Percentiles rank a stretch among this genome's conserved stretches.
Evolutionary conservation across 148 eudicot genomes (phyloP).

Genomic region (Silene uniflora): DNA sequence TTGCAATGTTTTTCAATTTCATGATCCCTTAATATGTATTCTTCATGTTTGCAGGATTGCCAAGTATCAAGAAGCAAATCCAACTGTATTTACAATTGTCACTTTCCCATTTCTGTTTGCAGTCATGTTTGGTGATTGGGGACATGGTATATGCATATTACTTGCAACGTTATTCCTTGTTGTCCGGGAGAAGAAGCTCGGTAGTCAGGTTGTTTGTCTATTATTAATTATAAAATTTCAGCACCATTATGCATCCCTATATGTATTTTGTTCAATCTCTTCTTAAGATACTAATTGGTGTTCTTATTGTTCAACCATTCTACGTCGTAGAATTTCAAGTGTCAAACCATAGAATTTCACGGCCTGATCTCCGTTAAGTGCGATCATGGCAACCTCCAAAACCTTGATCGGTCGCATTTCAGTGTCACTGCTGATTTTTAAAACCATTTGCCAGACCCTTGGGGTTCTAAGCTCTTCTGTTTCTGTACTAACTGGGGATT

Average conservation of each 20-base stretch:
- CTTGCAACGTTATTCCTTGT: conserved; percentile 44
- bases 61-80: conserved; percentile 61
- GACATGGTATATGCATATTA: conserved; percentile 56
- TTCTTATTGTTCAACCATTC: neutral
- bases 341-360: neutral
- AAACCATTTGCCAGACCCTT: neutral
- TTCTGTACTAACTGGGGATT: neutral
- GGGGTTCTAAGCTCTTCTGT: neutral
- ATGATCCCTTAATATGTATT: conserved; percentile 12
- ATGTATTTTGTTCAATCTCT: neutral
- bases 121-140: conserved; percentile 72
- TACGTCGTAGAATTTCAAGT: neutral
- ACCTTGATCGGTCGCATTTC: neutral
- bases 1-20: neutral
- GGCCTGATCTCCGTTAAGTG: neutral
- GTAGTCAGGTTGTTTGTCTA: conserved; percentile 37
- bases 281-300: neutral
- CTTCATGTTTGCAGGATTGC: conserved; percentile 43
- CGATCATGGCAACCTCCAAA: neutral
- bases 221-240: neutral
- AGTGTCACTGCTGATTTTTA: neutral
- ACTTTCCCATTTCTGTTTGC: conserved; percentile 65
- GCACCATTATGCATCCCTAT: neutral
- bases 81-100: conserved; percentile 46
- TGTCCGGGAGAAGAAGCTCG: conserved; percentile 44